A percentile compares a stretch with the other conserved stretches of the same genome.
Evolutionary conservation across 495 filamentous ascomycete species (phyloP).

Genomic region (Penicillium bovifimosum): DNA sequence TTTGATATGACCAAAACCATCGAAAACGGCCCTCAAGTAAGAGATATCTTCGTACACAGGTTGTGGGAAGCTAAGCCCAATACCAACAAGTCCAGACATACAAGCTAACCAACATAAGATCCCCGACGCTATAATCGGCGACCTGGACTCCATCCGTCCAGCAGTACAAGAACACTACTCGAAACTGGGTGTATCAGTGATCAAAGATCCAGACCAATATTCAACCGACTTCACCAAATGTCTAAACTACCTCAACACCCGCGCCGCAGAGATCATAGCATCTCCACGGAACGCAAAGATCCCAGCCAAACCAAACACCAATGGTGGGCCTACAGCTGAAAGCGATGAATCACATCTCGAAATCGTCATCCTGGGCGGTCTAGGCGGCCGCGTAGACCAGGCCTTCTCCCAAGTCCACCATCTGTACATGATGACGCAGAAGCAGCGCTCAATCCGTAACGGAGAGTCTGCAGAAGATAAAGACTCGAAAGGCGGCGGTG

Average conservation of each 20-base stretch:
- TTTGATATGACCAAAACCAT: slow-evolving; percentile 47
- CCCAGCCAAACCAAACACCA: slow-evolving; percentile 3
- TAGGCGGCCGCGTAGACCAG: slow-evolving; percentile 89
- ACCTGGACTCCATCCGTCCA: slow-evolving; percentile 74
- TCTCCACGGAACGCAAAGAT: slow-evolving; percentile 8
- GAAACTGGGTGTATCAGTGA: slow-evolving; percentile 45
- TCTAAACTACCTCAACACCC: slow-evolving; percentile 55
- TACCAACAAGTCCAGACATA: neutral
- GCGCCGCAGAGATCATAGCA: slow-evolving; percentile 26
- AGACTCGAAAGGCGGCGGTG: slow-evolving; percentile 7
- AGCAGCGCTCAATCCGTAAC: slow-evolving; percentile 12
- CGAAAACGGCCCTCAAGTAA: slow-evolving; percentile 37
- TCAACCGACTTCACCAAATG: slow-evolving; percentile 79
- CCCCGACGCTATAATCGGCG: slow-evolving; percentile 72
- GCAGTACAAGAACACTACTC: slow-evolving; percentile 56
- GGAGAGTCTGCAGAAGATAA: neutral
- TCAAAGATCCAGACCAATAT: slow-evolving; percentile 69
- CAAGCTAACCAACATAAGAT: slow-evolving; percentile 27
- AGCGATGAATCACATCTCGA: slow-evolving; percentile 24
- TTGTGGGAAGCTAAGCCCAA: neutral
- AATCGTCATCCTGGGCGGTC: slow-evolving; percentile 71
- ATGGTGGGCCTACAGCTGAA: neutral
- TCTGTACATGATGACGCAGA: slow-evolving; percentile 46
- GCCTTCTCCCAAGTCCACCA: slow-evolving; percentile 83
- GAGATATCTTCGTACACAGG: neutral